phyloP scores from a whole-genome alignment of 768 basidiomycete species.

The Clavulina sp. region DNA sequence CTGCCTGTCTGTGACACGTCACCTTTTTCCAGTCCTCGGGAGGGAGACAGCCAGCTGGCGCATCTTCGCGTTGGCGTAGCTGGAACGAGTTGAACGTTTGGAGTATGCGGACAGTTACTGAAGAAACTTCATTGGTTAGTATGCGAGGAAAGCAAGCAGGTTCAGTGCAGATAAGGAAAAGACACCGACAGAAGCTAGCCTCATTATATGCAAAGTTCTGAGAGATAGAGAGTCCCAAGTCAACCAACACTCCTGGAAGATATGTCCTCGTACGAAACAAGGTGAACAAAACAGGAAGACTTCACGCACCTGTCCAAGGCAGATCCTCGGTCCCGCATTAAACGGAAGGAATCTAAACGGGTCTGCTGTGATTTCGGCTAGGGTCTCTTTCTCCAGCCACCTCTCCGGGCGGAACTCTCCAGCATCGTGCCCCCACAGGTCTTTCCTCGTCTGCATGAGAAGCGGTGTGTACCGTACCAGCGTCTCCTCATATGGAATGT shows the following conservation, averaged over 20 bases:
- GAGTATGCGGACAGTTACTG: conserved; percentile 7
- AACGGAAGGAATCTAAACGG: neutral
- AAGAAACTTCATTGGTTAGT: neutral
- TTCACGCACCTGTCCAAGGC: conserved; percentile 7
- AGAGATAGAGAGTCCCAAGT: neutral
- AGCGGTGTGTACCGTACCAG: conserved; percentile 1
- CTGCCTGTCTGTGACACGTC: neutral
- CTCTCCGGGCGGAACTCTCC: conserved; percentile 18
- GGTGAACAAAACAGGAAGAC: neutral
- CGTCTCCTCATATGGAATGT: conserved; percentile 8
- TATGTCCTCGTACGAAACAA: neutral
- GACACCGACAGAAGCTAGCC: conserved; percentile 4
- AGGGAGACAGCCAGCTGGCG: conserved; percentile 3
- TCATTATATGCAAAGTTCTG: conserved; percentile 11
- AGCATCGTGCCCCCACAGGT: conserved; percentile 20
- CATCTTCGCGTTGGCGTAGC: conserved; percentile 5
- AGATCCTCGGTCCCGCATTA: conserved; percentile 4
- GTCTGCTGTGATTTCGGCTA: neutral
- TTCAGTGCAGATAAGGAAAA: neutral
- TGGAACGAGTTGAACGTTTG: conserved; percentile 7
- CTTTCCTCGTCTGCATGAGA: conserved; percentile 16
- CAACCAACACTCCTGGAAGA: neutral
- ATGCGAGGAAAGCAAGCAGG: neutral
- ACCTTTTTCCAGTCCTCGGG: conserved; percentile 8
- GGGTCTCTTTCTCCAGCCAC: conserved; percentile 15